phyloP scores from a whole-genome alignment of 441 rosid genomes.

The Brassica hybrid region DNA sequence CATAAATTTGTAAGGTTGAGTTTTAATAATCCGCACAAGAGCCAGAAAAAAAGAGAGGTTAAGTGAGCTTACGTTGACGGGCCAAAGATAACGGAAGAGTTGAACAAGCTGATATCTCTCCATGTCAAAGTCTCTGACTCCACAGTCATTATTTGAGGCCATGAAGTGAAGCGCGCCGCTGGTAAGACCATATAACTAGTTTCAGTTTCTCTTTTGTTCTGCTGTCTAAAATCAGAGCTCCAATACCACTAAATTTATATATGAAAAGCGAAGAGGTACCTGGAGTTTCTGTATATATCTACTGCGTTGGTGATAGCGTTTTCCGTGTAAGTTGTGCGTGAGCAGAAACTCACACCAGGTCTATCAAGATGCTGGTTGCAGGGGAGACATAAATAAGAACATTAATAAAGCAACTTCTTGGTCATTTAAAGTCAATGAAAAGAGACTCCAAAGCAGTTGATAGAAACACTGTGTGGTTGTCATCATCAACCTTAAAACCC shows the following conservation, averaged over 20 bases:
- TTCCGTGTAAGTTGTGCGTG: constrained; percentile 84
- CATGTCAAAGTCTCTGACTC: constrained; percentile 86
- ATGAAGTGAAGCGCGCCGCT: constrained; percentile 88
- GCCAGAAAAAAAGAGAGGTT: background rate
- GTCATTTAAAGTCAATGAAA: background rate
- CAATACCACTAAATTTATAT: background rate
- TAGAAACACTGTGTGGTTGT: background rate
- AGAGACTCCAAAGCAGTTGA: constrained; percentile 1
- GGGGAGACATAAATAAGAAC: background rate
- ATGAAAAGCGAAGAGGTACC: constrained; percentile 51
- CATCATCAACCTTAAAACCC: background rate
- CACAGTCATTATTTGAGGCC: constrained; percentile 91
- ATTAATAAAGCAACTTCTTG: constrained; percentile 1
- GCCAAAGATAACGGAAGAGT: constrained; percentile 79
- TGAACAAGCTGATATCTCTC: constrained; percentile 77
- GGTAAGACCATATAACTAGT: constrained; percentile 1
- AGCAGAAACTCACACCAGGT: constrained; percentile 89
- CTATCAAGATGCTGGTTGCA: constrained; percentile 72
- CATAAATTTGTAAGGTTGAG: constrained; percentile 3
- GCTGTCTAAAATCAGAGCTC: background rate
- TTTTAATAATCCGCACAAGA: background rate
- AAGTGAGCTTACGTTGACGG: constrained; percentile 78
- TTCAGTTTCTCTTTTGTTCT: constrained; percentile 24
- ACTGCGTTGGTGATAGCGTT: constrained; percentile 94
- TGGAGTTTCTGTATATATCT: constrained; percentile 76